Base-by-base conservation (phyloP, 139 green algal genomes). In the Penium margaritaceum region DNA sequence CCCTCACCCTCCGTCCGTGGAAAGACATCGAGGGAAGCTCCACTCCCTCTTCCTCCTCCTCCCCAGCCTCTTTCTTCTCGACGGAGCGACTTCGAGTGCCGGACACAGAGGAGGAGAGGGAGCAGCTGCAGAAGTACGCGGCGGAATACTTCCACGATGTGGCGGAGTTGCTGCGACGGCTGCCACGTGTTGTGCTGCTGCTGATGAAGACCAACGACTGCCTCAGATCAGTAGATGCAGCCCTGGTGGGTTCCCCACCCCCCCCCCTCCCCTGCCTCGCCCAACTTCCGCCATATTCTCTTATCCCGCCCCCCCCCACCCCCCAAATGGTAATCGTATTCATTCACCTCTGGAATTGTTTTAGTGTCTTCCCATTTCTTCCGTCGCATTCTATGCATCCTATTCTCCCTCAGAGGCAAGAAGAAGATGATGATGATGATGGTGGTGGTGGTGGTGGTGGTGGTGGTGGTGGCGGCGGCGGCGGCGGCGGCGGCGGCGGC, bases 121-220 rank as follows among this genome's bases (percentile, higher is more conserved):
- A 12, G 32, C 3, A 79, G 46, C 17, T 79, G 53, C 78, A 87
- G 73, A 60, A 65, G 34, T 91, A 91, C 65, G 90, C 87, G 5
- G 27, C 76, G 1, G 44, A 88, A 33, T 92, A 95, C 71, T 83
- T 81, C 0, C 35, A 43, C 2, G 82, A 95, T 67, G 95, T 96
- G 61, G 78, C 51, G 5, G 67, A 75, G 6, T 85, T 97, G 83
- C 87, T 97, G 71, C 24, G 73, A 27, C 76, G 75, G 47, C 85
- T 97, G 58, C 92, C 92, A 1, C 85, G 87, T 2, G 82, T 76
- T 27, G 73, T 97, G 77, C 87, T 97, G 76, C 89, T 97, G 64
- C 84, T 97, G 53, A 86, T 97, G 34, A 97, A 97, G 80, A 96
- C 92, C 27, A 95, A 96, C 65, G 91, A 97, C 83, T 96, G 90